phyloP scores from a whole-genome alignment of 768 basidiomycete genomes.

The Agaricus subrufescens region DNA sequence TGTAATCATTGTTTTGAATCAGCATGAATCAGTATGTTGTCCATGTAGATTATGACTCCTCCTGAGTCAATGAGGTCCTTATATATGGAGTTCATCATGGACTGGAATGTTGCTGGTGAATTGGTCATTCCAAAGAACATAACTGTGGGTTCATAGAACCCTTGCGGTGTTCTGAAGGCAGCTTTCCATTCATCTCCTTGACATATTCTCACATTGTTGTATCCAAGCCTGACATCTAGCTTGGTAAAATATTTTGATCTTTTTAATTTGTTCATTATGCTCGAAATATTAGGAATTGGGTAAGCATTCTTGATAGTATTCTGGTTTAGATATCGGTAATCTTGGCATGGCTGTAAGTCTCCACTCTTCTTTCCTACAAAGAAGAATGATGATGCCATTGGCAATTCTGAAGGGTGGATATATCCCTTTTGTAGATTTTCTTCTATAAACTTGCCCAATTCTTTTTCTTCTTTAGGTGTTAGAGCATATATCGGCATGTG shows the following conservation, averaged over 20 bases:
- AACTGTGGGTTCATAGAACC: conserved; percentile 15
- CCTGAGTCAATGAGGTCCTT: conserved; percentile 17
- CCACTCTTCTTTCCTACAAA: conserved; percentile 21
- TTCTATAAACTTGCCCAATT: not conserved
- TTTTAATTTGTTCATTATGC: conserved; percentile 19
- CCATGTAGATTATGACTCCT: conserved; percentile 32
- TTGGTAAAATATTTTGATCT: conserved; percentile 8
- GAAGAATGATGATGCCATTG: conserved; percentile 14
- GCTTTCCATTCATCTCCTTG: conserved; percentile 9
- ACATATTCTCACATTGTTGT: conserved; percentile 3
- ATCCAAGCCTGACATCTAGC: conserved; percentile 2
- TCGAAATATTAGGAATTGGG: conserved; percentile 28
- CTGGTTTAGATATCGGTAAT: conserved; percentile 28
- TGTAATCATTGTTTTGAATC: not conserved
- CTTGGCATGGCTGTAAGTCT: conserved; percentile 18
- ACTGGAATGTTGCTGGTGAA: conserved; percentile 12
- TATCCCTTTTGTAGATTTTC: conserved; percentile 5
- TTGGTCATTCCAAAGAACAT: conserved; percentile 18
- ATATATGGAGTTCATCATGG: conserved; percentile 14
- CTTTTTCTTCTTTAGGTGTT: conserved; percentile 19
- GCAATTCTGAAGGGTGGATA: conserved; percentile 2
- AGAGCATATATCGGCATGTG: not conserved
- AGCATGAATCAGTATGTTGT: conserved; percentile 32
- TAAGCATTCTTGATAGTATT: conserved; percentile 27
- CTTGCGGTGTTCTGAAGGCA: conserved; percentile 2